Base-by-base conservation (phyloP, 1,284 basidiomycete species). In the Cutaneotrichosporon mucoides region DNA sequence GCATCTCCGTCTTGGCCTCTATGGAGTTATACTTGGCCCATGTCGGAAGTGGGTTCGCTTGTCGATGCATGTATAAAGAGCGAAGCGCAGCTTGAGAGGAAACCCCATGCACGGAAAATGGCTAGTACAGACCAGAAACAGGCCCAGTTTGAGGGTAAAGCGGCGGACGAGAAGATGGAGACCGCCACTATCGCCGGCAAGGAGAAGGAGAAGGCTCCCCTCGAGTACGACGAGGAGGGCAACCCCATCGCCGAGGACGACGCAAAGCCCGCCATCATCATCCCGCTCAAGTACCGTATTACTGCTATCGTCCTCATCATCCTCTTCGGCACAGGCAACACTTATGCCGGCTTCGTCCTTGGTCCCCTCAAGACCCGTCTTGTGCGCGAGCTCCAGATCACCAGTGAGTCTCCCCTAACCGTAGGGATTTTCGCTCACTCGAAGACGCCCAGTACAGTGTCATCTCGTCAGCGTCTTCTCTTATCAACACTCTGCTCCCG, bases 401-500 rank as follows among this genome's bases (percentile, higher is more conserved):
- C 64, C 55, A 80, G 46, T 48, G 34, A 34, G 46, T 35, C 24
- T 24, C 46, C 46, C 6, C 4, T 36, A 6, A 3, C 11, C 10
- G 24, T 24, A 36, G 5, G 24, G 24, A 6, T 33, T 11, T 5
- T 24, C 24, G 24, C 46, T 48, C 6, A 48, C 33, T 16, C 34
- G 13, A 9, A 48, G 46, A 52, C 55, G 77, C 76, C 1, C 75
- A 78, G 49, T 80, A 77, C 57, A 76, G 76, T 4, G 65, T 73
- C 11, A 73, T 80, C 63, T 57, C 72, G 5, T 76, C 76, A 2
- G 75, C 78, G 3, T 65, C 68, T 8, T 71, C 66, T 51, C 70
- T 80, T n/a, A 71, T 79, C 64, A 80, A 80, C 59, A 76, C 76
- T 0, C 61, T 80, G 12, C 65, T 81, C 6, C 80, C 80, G 5